A percentile compares a stretch with the other conserved stretches of the same genome.
phyloP scores from a whole-genome alignment of 306 rosid species.

The Rubus parviflorus region DNA sequence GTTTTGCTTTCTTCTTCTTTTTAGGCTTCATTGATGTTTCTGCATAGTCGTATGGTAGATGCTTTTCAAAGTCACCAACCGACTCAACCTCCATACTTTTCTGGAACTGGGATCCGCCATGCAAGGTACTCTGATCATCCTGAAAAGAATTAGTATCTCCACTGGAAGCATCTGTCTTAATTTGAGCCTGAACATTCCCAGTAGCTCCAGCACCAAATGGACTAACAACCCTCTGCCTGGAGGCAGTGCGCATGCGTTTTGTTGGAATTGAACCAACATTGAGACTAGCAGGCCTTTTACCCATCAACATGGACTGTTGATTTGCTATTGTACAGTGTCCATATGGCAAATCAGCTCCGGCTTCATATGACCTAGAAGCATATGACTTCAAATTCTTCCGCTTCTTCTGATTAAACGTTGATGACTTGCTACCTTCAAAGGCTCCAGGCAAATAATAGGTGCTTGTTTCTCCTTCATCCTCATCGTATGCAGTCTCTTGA shows the following conservation, averaged over 20 bases:
- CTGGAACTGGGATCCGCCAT: slow-evolving; percentile 75
- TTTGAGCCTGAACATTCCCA: slow-evolving; percentile 61
- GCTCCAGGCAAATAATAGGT: slow-evolving; percentile 57
- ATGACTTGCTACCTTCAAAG: slow-evolving; percentile 58
- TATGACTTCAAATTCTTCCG: slow-evolving; percentile 50
- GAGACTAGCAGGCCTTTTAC: slow-evolving; percentile 75
- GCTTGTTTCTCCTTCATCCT: slow-evolving; percentile 82
- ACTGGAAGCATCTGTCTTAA: slow-evolving; percentile 93
- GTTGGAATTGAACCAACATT: slow-evolving; percentile 78
- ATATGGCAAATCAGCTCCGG: slow-evolving; percentile 66
- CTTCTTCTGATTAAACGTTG: slow-evolving; percentile 59
- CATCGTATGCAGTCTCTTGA: slow-evolving; percentile 67
- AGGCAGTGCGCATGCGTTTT: slow-evolving; percentile 85
- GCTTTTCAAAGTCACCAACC: slow-evolving; percentile 74
- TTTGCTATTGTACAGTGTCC: slow-evolving; percentile 53
- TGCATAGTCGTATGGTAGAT: slow-evolving; percentile 70
- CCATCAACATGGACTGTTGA: slow-evolving; percentile 56
- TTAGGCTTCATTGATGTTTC: slow-evolving; percentile 88
- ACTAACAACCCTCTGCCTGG: slow-evolving; percentile 86
- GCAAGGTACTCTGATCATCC: slow-evolving; percentile 89
- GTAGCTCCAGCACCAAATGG: slow-evolving; percentile 60
- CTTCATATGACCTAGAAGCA: slow-evolving; percentile 55
- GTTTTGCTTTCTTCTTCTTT: slow-evolving; percentile 91
- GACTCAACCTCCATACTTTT: slow-evolving; percentile 95
- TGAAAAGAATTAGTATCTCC: slow-evolving; percentile 98